Conservation (phyloP, 202 grass and related monocot species). For the Elaeis oleifera region DNA sequence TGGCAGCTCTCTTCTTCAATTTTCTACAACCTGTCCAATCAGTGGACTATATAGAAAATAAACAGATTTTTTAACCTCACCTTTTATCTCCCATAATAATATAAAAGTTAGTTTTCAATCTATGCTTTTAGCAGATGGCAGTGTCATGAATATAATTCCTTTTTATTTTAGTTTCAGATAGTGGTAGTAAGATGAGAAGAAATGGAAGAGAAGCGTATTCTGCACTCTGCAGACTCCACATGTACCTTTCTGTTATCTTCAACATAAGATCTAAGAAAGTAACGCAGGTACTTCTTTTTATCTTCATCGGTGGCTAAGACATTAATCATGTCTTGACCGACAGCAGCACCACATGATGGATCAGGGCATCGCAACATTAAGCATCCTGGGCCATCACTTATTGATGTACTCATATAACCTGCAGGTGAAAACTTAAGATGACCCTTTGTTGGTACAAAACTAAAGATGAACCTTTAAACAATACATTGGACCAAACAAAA, state of each 20-base stretch:
- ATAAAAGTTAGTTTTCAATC: too few relatives aligned
- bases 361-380: constrained; percentile 96
- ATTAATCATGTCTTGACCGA: constrained; percentile 84
- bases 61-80: too few relatives aligned
- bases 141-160: too few relatives aligned
- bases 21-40: too few relatives aligned
- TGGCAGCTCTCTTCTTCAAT: too few relatives aligned
- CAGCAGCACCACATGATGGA: constrained; percentile 77
- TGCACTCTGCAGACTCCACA: not conserved
- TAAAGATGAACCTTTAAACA: constrained; percentile 16
- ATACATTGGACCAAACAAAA: too few relatives aligned
- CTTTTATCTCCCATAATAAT: too few relatives aligned
- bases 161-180: too few relatives aligned
- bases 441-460: not conserved
- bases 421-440: constrained; percentile 27
- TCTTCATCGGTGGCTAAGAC: constrained; percentile 51
- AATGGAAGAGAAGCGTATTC: not conserved
- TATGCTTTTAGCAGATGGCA: too few relatives aligned
- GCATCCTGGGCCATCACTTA: constrained; percentile 98
- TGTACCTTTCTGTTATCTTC: constrained; percentile 99
- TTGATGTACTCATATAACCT: constrained; percentile 94
- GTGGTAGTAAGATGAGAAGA: too few relatives aligned
- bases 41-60: not conserved
- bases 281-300: constrained; percentile 76
- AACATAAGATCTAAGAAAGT: constrained; percentile 90